These are phyloP conservation scores for Ceratocystis ficicola DNA, from an alignment of 2,329 filamentous ascomycete genomes.

Conservation along the genomic window DNA sequence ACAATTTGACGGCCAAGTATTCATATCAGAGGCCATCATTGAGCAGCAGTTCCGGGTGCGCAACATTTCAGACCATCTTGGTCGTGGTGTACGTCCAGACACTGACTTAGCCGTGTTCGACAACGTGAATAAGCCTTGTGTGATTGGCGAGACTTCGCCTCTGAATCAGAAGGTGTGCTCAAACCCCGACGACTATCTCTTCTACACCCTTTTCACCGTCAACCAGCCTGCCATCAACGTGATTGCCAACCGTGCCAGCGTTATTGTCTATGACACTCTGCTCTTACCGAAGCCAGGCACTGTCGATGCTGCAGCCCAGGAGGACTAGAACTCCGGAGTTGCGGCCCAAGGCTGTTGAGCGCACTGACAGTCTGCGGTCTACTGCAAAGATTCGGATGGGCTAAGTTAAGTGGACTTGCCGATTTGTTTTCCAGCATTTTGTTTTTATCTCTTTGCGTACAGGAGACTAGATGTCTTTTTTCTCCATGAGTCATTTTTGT, in stretches of 20 bases:
- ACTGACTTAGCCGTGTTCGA: slow-evolving; percentile 31
- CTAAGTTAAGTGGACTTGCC: not conserved
- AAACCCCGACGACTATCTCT: slow-evolving; percentile 38
- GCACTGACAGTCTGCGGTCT: not conserved
- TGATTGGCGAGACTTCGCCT: slow-evolving; percentile 25
- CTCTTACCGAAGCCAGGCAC: slow-evolving; percentile 25
- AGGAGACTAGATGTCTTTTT: not conserved
- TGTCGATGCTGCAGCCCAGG: slow-evolving; percentile 21
- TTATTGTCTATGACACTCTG: slow-evolving; percentile 13
- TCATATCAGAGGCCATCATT: slow-evolving; percentile 35
- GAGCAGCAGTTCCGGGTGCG: slow-evolving; percentile 37
- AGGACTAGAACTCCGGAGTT: not conserved
- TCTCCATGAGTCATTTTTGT: not conserved
- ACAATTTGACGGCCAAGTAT: slow-evolving; percentile 33
- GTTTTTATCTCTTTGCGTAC: not conserved
- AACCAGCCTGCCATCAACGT: slow-evolving; percentile 23
- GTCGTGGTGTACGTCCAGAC: slow-evolving; percentile 31
- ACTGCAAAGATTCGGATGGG: not conserved
- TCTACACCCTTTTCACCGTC: slow-evolving; percentile 41
- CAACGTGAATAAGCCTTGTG: slow-evolving; percentile 36
- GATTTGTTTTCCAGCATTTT: slow-evolving; percentile 2
- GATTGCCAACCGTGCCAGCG: slow-evolving; percentile 17
- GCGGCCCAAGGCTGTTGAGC: not conserved
- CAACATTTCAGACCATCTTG: slow-evolving; percentile 34
- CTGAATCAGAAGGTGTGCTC: slow-evolving; percentile 30